phyloP scores from a whole-genome alignment of 805 yeast genomes.

The Spathaspora gorwiae region DNA sequence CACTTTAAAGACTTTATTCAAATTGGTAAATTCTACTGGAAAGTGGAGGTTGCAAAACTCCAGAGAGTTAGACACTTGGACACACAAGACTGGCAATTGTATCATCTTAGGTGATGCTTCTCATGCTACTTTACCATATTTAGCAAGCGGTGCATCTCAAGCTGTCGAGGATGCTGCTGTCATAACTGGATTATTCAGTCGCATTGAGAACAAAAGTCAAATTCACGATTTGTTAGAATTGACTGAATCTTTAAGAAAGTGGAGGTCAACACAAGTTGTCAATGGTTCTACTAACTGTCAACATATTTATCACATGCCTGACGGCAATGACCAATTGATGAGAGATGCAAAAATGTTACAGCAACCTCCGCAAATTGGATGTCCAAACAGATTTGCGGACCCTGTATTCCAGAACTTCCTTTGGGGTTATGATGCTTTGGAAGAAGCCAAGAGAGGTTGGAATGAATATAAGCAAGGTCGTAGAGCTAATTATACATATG shows the following conservation, averaged over 20 bases:
- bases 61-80: conserved; percentile 21
- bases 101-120: conserved; percentile 31
- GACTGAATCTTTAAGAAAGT: conserved; percentile 17
- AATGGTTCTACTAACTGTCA: conserved; percentile 15
- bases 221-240: conserved; percentile 13
- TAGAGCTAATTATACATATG: conserved; percentile 4
- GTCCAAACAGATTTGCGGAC: conserved; percentile 23
- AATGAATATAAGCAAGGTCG: conserved; percentile 8
- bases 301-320: conserved; percentile 21
- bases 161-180: conserved; percentile 31
- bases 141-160: conserved; percentile 30
- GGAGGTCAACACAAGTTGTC: conserved; percentile 21
- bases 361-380: conserved; percentile 15
- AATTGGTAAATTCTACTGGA: conserved; percentile 13
- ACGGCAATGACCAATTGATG: conserved; percentile 20
- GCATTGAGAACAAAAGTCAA: conserved; percentile 13
- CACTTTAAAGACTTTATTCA: conserved; percentile 14
- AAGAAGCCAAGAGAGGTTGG: conserved; percentile 18
- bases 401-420: conserved; percentile 21
- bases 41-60: conserved; percentile 25
- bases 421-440: conserved; percentile 21
- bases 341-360: conserved; percentile 15
- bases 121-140: conserved; percentile 33
- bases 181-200: conserved; percentile 15
- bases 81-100: conserved; percentile 20